Conservation (phyloP, 2,329 filamentous ascomycete genomes). For the Fusarium sp. region DNA sequence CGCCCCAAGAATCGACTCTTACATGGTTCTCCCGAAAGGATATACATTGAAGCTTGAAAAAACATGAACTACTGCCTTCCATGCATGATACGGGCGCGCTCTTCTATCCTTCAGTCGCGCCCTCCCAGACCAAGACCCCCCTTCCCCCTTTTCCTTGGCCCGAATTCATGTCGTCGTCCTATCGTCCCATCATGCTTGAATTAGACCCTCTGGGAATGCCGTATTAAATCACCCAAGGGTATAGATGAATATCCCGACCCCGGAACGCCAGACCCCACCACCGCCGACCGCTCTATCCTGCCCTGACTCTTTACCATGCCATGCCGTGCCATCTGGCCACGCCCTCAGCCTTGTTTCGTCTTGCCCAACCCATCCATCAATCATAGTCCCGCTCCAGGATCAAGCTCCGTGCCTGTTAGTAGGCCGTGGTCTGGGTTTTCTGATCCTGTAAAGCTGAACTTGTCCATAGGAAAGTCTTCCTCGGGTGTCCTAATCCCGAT, state of each 20-base stretch:
- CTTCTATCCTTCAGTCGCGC: slow-evolving; percentile 1
- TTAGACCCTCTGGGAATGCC: slow-evolving; percentile 38
- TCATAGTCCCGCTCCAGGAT: slow-evolving; percentile 36
- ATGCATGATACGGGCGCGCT: slow-evolving; percentile 1
- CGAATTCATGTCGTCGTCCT: slow-evolving; percentile 49
- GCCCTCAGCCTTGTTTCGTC: background rate
- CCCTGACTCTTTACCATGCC: background rate
- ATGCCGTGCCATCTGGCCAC: background rate
- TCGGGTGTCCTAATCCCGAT: slow-evolving; percentile 78
- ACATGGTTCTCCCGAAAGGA: background rate
- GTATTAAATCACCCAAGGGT: slow-evolving; percentile 41
- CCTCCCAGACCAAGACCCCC: slow-evolving; percentile 1
- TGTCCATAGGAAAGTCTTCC: slow-evolving; percentile 72
- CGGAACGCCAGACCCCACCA: slow-evolving; percentile 40
- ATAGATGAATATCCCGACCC: slow-evolving; percentile 37
- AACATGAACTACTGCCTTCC: slow-evolving; percentile 2
- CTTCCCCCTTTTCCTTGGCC: slow-evolving; percentile 13
- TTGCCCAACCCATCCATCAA: background rate
- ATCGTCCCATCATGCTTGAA: slow-evolving; percentile 48
- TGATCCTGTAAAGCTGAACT: slow-evolving; percentile 62
- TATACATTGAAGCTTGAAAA: slow-evolving; percentile 27
- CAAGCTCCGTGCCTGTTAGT: slow-evolving; percentile 48
- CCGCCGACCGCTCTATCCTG: slow-evolving; percentile 6
- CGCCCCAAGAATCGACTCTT: background rate
- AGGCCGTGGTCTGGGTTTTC: slow-evolving; percentile 52